These are phyloP conservation scores for Colletotrichum agaves DNA, from an alignment of 2,329 filamentous ascomycete genomes.

Conservation along the genomic window DNA sequence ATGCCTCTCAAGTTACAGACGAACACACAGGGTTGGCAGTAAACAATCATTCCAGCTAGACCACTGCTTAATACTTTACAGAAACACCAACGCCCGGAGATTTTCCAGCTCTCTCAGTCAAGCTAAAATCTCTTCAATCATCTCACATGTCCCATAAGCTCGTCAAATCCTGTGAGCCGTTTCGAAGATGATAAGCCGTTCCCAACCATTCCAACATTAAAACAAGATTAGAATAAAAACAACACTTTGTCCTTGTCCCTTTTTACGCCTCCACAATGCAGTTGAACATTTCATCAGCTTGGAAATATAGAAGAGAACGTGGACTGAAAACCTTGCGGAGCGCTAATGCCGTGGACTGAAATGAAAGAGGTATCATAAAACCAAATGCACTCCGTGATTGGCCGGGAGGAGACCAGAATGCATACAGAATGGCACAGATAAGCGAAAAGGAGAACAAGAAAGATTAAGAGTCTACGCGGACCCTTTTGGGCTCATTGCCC, in stretches of 20 bases:
- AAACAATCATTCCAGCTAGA: conserved; percentile 24
- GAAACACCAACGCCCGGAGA: conserved; percentile 8
- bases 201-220: not conserved
- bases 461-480: conserved; percentile 60
- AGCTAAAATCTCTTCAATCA: conserved; percentile 23
- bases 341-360: conserved; percentile 36
- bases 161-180: conserved; percentile 19
- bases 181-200: conserved; percentile 1
- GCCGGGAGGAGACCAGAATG: conserved; percentile 23
- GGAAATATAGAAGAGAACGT: conserved; percentile 23
- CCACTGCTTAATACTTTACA: conserved; percentile 22
- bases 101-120: conserved; percentile 10
- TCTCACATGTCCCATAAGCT: conserved; percentile 33
- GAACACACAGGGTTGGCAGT: not conserved
- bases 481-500: conserved; percentile 61
- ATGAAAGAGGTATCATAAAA: conserved; percentile 39
- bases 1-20: not conserved
- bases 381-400: conserved; percentile 34
- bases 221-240: conserved; percentile 7
- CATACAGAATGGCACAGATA: conserved; percentile 31
- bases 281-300: not conserved
- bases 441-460: not conserved
- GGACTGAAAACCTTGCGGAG: conserved; percentile 30
- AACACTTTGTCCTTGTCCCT: conserved; percentile 12
- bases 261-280: conserved; percentile 33